A percentile compares a stretch with the other conserved stretches of the same genome.
These are phyloP conservation scores for Colletotrichum echinochloae DNA, from an alignment of 2,329 filamentous ascomycete genomes.

Conservation along the genomic window DNA sequence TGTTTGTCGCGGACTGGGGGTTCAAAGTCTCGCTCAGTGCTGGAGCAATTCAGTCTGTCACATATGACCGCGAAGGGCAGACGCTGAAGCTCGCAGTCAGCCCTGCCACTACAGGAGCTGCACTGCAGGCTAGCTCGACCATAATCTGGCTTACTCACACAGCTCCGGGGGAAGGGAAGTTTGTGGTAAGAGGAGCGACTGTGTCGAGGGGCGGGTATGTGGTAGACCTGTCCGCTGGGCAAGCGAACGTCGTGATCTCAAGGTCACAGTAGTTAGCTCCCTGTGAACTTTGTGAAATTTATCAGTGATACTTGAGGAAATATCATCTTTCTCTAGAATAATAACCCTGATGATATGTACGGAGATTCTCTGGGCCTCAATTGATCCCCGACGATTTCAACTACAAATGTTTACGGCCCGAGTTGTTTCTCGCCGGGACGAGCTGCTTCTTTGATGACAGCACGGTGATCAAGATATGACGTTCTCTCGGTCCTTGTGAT, in stretches of 20 bases:
- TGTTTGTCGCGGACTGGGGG: constrained; percentile 62
- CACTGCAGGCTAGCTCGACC: constrained; percentile 18
- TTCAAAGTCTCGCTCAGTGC: constrained; percentile 54
- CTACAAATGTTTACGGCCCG: neutral
- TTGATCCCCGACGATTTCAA: too few relatives aligned
- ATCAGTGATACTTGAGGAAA: too few relatives aligned
- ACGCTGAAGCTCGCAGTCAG: constrained; percentile 14
- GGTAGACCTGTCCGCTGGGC: constrained; percentile 24
- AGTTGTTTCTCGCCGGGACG: neutral
- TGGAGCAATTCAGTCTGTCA: constrained; percentile 51
- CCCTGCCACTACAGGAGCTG: constrained; percentile 7
- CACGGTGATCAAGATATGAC: neutral
- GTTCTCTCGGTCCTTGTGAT: neutral
- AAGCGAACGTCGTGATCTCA: constrained; percentile 11
- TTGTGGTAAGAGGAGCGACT: neutral
- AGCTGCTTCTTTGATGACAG: neutral
- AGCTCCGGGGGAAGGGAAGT: neutral
- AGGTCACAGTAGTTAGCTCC: neutral
- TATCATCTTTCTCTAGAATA: too few relatives aligned
- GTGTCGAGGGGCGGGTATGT: constrained; percentile 21
- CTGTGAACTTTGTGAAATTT: too few relatives aligned
- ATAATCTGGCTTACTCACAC: constrained; percentile 31
- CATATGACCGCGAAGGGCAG: constrained; percentile 20
- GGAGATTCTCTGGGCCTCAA: neutral
- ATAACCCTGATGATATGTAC: too few relatives aligned